A percentile compares a stretch with the other conserved stretches of the same genome.
These are phyloP conservation scores for Aspergillus sp. DNA, from an alignment of 2,329 filamentous ascomycete species.

Conservation along the genomic window DNA sequence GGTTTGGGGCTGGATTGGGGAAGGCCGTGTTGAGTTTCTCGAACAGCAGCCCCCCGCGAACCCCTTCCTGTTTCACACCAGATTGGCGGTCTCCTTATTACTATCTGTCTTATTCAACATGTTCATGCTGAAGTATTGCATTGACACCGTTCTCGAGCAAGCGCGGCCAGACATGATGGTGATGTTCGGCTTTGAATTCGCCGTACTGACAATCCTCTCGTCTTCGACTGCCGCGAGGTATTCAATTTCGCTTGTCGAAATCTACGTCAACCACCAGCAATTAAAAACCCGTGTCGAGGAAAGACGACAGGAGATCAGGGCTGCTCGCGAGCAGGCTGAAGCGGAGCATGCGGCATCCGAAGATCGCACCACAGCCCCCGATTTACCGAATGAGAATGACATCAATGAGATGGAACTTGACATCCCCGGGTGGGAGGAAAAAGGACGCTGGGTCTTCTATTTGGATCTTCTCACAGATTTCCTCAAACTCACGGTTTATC, in stretches of 20 bases:
- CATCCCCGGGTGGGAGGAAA: slow-evolving; percentile 93
- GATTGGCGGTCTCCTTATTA: slow-evolving; percentile 74
- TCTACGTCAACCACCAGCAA: slow-evolving; percentile 72
- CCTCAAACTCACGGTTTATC: slow-evolving; percentile 83
- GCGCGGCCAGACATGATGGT: slow-evolving; percentile 99
- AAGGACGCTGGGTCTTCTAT: slow-evolving; percentile 87
- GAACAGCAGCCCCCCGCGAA: slow-evolving; percentile 94
- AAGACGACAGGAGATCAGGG: slow-evolving; percentile 66
- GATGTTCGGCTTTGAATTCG: slow-evolving; percentile 98
- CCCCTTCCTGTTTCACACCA: slow-evolving; percentile 80
- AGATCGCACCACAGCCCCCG: slow-evolving; percentile 35
- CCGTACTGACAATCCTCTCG: slow-evolving; percentile 78
- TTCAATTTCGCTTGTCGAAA: slow-evolving; percentile 73
- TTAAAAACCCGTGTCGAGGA: slow-evolving; percentile 67
- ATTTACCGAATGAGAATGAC: slow-evolving; percentile 67
- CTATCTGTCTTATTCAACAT: slow-evolving; percentile 78
- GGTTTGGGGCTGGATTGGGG: slow-evolving; percentile 98
- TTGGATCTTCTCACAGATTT: slow-evolving; percentile 87
- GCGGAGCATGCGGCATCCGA: slow-evolving; percentile 38
- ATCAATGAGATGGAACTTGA: slow-evolving; percentile 93
- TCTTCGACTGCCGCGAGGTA: slow-evolving; percentile 79
- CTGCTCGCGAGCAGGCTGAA: slow-evolving; percentile 50
- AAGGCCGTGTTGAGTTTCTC: slow-evolving; percentile 87
- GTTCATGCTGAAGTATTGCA: slow-evolving; percentile 76
- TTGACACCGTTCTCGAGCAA: slow-evolving; percentile 79